These are phyloP conservation scores for Pseudoscleropodium purum DNA, from an alignment of 225 moss, liverwort and hornwort genomes.

Conservation along the genomic window DNA sequence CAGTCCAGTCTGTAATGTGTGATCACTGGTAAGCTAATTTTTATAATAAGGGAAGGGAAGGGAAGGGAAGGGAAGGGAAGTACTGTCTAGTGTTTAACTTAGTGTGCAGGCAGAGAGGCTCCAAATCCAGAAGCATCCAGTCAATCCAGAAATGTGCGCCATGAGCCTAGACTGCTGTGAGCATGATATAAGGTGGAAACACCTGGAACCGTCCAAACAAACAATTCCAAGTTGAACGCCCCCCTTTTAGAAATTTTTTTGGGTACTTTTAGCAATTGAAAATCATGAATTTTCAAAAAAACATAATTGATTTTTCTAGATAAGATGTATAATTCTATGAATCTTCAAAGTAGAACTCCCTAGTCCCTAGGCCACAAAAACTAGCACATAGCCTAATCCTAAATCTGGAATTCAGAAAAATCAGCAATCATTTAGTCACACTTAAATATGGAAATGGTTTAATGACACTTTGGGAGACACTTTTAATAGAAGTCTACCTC, in stretches of 20 bases:
- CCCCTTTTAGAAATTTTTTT: not conserved
- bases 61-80: not conserved
- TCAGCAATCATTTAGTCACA: fast-evolving
- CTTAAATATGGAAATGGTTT: too few species aligned
- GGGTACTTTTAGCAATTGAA: not conserved
- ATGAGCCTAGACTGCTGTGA: too few species aligned
- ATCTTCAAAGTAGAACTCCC: not conserved
- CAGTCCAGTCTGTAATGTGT: not conserved
- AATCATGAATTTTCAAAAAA: too few species aligned
- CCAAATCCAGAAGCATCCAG: not conserved
- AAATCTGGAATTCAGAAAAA: not conserved
- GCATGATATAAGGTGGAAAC: not conserved
- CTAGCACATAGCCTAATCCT: fast-evolving
- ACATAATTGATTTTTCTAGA: too few species aligned
- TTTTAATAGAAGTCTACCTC: too few species aligned
- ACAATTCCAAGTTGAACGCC: too few species aligned
- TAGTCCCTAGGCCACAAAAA: fast-evolving
- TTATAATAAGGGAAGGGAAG: not conserved
- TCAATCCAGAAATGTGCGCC: not conserved
- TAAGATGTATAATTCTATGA: not conserved
- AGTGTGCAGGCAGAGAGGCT: not conserved
- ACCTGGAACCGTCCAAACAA: not conserved
- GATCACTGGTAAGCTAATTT: not conserved
- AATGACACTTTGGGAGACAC: too few species aligned
- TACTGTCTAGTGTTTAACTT: not conserved